A percentile compares a stretch with the other conserved stretches of the same genome.
phyloP scores from a whole-genome alignment of 2,329 filamentous ascomycete species.

The Colletotrichum sp. region DNA sequence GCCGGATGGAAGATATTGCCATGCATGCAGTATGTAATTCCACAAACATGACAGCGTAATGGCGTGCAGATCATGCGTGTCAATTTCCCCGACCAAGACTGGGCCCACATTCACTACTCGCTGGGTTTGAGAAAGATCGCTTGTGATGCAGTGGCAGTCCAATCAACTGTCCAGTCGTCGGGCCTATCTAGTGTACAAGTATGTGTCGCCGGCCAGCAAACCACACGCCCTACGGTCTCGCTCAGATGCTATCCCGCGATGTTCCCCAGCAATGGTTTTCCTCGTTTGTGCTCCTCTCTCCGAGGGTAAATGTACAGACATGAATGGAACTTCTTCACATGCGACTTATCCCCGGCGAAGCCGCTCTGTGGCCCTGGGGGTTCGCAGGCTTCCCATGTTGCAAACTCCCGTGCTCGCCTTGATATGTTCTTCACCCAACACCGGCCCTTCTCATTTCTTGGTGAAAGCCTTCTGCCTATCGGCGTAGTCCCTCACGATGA shows the following conservation, averaged over 20 bases:
- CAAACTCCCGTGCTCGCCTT: background rate
- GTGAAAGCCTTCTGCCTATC: constrained; percentile 65
- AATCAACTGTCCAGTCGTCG: background rate
- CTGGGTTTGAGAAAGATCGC: background rate
- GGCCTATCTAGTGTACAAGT: constrained; percentile 20
- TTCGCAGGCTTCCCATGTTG: too few species aligned
- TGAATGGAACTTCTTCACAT: background rate
- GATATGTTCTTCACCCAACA: background rate
- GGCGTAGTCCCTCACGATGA: constrained; percentile 82
- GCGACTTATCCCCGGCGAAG: background rate
- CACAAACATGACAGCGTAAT: background rate
- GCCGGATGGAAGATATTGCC: background rate
- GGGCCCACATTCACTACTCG: background rate
- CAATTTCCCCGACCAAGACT: background rate
- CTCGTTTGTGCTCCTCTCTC: background rate
- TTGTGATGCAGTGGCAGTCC: background rate
- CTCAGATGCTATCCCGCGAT: background rate
- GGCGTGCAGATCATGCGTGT: background rate
- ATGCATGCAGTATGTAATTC: background rate
- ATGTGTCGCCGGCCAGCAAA: constrained; percentile 3
- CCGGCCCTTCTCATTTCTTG: constrained; percentile 32
- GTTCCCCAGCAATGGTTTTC: background rate
- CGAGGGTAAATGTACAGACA: constrained; percentile 18
- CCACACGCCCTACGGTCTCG: constrained; percentile 5
- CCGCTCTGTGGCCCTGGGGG: too few species aligned